Evolutionary conservation across 139 green algal species (phyloP).

Genomic region (Nannochloris sp.): DNA sequence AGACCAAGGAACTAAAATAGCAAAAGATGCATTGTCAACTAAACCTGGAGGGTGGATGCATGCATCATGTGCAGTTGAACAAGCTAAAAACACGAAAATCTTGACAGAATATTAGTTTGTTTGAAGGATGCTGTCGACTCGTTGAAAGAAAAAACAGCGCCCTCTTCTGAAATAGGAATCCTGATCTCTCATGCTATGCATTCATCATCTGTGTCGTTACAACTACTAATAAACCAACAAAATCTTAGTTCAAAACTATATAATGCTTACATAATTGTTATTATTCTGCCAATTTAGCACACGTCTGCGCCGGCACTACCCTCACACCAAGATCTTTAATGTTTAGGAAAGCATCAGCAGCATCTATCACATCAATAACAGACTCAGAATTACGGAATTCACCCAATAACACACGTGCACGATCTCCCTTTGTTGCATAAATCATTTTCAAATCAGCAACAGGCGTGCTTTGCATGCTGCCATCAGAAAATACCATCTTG

Average conservation of each 20-base stretch:
- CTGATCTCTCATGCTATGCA: no score
- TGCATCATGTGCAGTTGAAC: not conserved
- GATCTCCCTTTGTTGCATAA: not conserved
- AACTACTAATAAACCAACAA: no score
- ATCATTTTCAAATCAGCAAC: not conserved
- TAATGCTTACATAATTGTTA: no score
- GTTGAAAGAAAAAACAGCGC: no score
- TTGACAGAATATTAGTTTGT: no score
- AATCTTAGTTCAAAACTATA: no score
- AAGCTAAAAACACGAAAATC: not conserved
- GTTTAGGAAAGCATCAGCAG: not conserved
- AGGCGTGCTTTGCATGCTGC: not conserved
- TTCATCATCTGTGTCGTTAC: no score
- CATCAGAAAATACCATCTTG: not conserved
- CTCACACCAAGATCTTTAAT: no score
- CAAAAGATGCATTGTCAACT: not conserved
- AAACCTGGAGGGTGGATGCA: constrained; percentile 1
- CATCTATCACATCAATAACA: not conserved
- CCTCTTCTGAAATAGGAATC: no score
- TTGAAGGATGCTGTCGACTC: no score
- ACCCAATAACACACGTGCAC: not conserved
- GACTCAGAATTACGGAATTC: not conserved
- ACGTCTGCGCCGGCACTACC: not conserved
- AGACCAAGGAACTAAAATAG: constrained; percentile 1
- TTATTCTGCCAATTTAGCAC: not conserved